Evolutionary conservation across 768 basidiomycete species (phyloP), one percentile per base, ranked within the genome.

Genomic region (Boletus sp.): DNA sequence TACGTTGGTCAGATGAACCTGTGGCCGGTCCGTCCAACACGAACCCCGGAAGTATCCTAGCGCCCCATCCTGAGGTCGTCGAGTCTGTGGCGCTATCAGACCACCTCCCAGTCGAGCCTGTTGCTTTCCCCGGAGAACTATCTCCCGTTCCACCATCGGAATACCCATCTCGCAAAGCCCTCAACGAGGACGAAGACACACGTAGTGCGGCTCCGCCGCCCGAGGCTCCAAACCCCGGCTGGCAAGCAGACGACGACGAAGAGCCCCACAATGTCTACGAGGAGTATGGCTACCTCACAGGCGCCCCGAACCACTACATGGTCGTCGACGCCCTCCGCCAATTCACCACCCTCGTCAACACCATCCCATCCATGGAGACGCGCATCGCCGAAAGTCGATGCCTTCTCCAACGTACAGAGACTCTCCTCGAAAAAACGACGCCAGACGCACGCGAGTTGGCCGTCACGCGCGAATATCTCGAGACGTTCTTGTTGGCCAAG

Each of bases 311-410:
- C 44, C 68, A 57, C 46, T 46, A 67, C 47, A 64, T 61, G 63
- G 59, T 70, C 32, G 50, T 70, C 46, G 71, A 73, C 15, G 37
- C 59, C 47, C 70, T 71, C n/a, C 67, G 70, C 14, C 57, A 59
- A 53, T 61, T 63, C 52, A 71, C 70, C 17, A 52, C 33, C 1
- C 63, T 71, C 40, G 59, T 60, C 33, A 57, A 73, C 39, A 42
- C 33, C 8, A 47, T 61, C 28, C 70, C 68, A 4, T 30, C 32
- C n/a, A 60, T 68, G 47, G 55, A 67, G 18, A 29, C 48, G 10
- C 54, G 60, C 41, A 37, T 72, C 32, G 64, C 59, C 33, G 70
- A 71, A 46, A 40, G 39, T 20, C 51, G 53, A 24, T 50, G 52
- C 14, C 49, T 73, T 28, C 54, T 70, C 8, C 48, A 52, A 8